phyloP scores from a whole-genome alignment of 768 basidiomycete genomes.

The Podaxis mareebaensis region DNA sequence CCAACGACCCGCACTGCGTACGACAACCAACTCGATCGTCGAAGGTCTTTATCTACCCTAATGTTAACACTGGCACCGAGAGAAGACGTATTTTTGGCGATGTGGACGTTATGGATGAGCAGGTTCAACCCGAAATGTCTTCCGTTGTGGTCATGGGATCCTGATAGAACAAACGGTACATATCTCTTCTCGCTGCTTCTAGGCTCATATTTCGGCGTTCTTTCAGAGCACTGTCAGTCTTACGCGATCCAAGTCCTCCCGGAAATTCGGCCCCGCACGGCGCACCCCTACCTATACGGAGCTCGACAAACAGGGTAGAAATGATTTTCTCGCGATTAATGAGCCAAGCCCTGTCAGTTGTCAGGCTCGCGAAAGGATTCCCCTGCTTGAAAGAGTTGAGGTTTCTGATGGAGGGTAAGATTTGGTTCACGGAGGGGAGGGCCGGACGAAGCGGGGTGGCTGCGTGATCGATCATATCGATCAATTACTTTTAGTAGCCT shows the following conservation, averaged over 20 bases:
- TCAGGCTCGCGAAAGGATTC: neutral
- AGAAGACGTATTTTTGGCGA: neutral
- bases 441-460: conserved; percentile 14
- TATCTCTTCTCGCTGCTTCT: neutral
- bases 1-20: neutral
- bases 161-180: neutral
- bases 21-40: neutral
- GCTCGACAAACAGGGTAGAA: neutral
- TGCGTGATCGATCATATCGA: conserved; percentile 31
- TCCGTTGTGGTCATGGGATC: neutral
- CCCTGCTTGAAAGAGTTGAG: neutral
- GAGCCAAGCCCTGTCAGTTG: neutral
- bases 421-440: neutral
- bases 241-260: neutral
- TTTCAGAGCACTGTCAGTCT: neutral
- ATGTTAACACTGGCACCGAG: neutral
- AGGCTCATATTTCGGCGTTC: neutral
- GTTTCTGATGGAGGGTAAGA: neutral
- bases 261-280: neutral
- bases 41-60: neutral
- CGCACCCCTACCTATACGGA: neutral
- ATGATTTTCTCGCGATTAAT: neutral
- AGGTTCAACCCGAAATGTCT: neutral
- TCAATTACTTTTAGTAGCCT: conserved; percentile 22
- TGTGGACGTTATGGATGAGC: neutral